Evolutionary conservation across 306 rosid genomes (phyloP), one percentile per base, ranked within the genome.

Genomic region (Casuarina equisetifolia): DNA sequence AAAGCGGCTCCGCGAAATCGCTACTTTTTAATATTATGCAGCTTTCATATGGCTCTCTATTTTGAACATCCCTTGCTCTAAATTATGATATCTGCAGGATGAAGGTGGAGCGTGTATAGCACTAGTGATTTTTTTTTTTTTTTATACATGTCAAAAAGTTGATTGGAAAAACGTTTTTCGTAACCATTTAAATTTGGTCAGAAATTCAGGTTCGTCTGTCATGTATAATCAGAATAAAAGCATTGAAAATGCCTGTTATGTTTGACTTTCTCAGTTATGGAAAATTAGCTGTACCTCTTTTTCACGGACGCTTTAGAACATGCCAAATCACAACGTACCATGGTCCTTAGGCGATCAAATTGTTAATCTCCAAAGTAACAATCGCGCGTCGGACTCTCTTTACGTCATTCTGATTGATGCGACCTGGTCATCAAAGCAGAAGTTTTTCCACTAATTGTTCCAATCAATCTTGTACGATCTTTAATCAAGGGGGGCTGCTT

Each of bases 401-500:
- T 16, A 39, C 39, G 25, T 19, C 64, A 58, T 7, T 25, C 17
- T 58, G 64, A 58, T 58, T 25, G 64, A 58, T 58, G 64, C 62
- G 79, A 80, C 84, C 3, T 73, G 55, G 12, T 73, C 25, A 69
- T 63, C 74, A 80, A 72, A 46, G 20, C 57, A 77, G 61, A 76
- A 76, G 70, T 53, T 1, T 13, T 3, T 4, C 13, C 16, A 11
- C 58, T 12, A 16, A 20, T 20, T 57, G 36, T 25, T 57, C 6
- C 16, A 16, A 39, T 8, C 39, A 38, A 36, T 64, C 19, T 13
- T 64, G 8, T 48, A 48, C 51, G 0, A 48, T 1, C 51, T 48
- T 44, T 44, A 9, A 44, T 44, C 42, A 63, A 1, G 19, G 5
- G 43, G 43, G 69, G 69, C 50, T 42, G 52, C 51, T 74, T 70